Evolutionary conservation across 2,329 filamentous ascomycete species (phyloP).

Genomic region (Gaeumannomyces tritici): DNA sequence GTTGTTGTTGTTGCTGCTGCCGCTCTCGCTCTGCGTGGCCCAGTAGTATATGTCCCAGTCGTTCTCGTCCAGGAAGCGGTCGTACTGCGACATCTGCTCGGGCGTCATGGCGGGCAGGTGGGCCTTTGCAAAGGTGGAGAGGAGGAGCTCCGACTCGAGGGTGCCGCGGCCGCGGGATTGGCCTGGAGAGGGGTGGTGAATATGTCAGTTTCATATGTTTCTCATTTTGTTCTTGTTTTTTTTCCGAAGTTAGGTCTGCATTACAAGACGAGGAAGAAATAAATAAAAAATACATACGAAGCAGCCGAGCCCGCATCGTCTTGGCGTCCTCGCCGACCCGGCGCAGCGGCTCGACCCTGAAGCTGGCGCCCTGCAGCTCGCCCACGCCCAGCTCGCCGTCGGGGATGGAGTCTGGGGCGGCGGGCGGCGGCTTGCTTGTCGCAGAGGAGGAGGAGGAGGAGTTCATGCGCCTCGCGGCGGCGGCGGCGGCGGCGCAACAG

Average conservation of each 20-base stretch:
- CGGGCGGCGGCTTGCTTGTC: slow-evolving; percentile 7
- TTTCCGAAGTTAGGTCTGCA: no score
- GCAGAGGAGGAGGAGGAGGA: slow-evolving; percentile 1
- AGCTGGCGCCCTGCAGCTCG: slow-evolving; percentile 77
- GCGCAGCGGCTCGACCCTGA: slow-evolving; percentile 83
- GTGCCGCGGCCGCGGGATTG: slow-evolving; percentile 95
- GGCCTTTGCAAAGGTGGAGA: slow-evolving; percentile 85
- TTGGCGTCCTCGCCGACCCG: slow-evolving; percentile 72
- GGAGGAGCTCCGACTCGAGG: slow-evolving; percentile 88
- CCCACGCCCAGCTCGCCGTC: slow-evolving; percentile 62
- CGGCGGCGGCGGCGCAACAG: slow-evolving; percentile 3
- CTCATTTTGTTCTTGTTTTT: no score
- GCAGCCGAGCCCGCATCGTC: slow-evolving; percentile 82
- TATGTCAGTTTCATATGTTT: slow-evolving; percentile 1
- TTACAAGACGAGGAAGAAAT: neutral
- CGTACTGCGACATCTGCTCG: slow-evolving; percentile 72
- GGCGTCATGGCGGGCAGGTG: slow-evolving; percentile 67
- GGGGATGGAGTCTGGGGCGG: slow-evolving; percentile 17
- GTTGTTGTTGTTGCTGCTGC: slow-evolving; percentile 14
- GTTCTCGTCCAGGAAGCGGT: slow-evolving; percentile 93
- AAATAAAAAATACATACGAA: slow-evolving; percentile 35
- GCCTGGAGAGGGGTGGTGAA: slow-evolving; percentile 44
- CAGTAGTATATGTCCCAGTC: slow-evolving; percentile 99
- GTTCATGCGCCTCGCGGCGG: neutral
- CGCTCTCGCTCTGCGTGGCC: slow-evolving; percentile 69